Base-by-base conservation (phyloP, 306 rosid species). In the Lagenaria siceraria region DNA sequence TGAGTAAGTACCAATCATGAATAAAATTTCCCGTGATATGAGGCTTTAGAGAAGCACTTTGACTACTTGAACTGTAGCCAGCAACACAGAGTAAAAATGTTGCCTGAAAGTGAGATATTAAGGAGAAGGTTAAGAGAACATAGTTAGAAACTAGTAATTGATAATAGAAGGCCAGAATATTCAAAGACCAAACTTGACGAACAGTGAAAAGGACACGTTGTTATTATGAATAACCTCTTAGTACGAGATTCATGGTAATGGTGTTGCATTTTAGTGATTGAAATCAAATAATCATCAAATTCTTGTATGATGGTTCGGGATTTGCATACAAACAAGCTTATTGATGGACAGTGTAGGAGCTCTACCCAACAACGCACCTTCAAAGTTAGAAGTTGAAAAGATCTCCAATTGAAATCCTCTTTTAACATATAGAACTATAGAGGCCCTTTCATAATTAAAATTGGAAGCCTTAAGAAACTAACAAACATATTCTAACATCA, bases 31-130 rank as follows among this genome's bases (percentile, higher is more conserved):
- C 96, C 8, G 90, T 83, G 83, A 88, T 70, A 85, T 85, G 89
- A 83, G 97, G 89, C 85, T 89, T 96, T 59, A 89, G 84, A 17
- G 98, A 96, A 61, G 99, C 90, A 77, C 86, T 66, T 78, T 70
- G 88, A 89, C 86, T 86, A 31, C 71, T 84, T 64, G 97, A 92
- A 79, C 85, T 90, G 84, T 90, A 83, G 79, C 98, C 97, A 12
- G 85, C 82, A 82, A 83, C 81, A 78, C 82, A 88, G 59, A 96
- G 92, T 56, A 78, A 77, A 74, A 86, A 60, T 77, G 92, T 72
- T 79, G 84, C 99, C 99, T 92, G 84, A 75, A 73, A 87, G 83
- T 49, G 77, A 46, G 77, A 73, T 13, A 73, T 49, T 73, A 18
- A 49, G 27, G 46, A 77, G 56, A 64, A 64, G 43, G 80, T 77